These are phyloP conservation scores for Xylaria hypoxylon DNA, from an alignment of 2,329 filamentous ascomycete genomes.

Conservation along the genomic window DNA sequence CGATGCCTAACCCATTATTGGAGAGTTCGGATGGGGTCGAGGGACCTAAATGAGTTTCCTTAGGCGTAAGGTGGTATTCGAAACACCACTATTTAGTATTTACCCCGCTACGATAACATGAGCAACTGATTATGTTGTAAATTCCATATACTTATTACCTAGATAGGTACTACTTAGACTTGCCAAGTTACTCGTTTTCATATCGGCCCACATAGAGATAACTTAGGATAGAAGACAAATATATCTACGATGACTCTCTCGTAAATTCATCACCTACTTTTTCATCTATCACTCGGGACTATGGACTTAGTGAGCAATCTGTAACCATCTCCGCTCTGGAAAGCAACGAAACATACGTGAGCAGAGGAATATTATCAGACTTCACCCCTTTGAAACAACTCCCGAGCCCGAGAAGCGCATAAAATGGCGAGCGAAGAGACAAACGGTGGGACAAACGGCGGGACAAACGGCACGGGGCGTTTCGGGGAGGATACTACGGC, in stretches of 20 bases:
- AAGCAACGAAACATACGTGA: background rate
- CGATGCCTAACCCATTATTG: conserved; percentile 16
- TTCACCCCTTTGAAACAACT: background rate
- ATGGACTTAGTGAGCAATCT: background rate
- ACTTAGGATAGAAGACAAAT: background rate
- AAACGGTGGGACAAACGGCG: conserved; percentile 24
- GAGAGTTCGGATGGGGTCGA: conserved; percentile 24
- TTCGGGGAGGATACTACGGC: conserved; percentile 41
- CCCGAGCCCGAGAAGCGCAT: background rate
- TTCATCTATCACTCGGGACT: background rate
- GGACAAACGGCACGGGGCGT: conserved; percentile 24
- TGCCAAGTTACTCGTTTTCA: background rate
- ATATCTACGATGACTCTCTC: background rate
- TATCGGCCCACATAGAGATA: background rate
- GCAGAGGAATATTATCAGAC: background rate
- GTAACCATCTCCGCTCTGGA: background rate
- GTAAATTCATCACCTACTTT: background rate
- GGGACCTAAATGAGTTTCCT: conserved; percentile 27
- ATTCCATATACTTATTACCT: background rate
- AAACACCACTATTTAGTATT: conserved; percentile 8
- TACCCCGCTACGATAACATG: conserved; percentile 34
- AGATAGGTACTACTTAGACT: background rate
- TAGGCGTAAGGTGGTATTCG: conserved; percentile 34
- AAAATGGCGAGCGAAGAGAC: conserved; percentile 43
- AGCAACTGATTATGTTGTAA: background rate